phyloP scores from a whole-genome alignment of 208 protist species.

The Acanthamoeba royreba region DNA sequence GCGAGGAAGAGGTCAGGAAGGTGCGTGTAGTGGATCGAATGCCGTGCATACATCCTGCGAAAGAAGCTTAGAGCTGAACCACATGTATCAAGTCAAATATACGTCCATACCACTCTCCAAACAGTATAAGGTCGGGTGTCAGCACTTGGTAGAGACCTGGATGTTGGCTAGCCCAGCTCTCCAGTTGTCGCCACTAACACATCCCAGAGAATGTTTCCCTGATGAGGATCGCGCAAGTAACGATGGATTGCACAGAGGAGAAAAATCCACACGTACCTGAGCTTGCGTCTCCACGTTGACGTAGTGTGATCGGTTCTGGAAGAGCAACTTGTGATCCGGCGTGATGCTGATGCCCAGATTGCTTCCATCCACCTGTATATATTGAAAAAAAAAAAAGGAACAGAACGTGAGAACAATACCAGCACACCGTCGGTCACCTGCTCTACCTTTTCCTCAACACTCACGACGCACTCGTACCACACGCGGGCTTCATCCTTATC shows the following conservation, averaged over 20 bases:
- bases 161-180: background rate
- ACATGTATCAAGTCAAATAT: background rate
- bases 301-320: conserved; percentile 46
- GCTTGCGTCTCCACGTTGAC: conserved; percentile 36
- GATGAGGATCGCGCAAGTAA: background rate
- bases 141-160: background rate
- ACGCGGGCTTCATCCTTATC: background rate
- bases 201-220: too few species aligned
- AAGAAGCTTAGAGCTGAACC: background rate
- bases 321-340: background rate
- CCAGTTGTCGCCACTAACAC: conserved; percentile 23
- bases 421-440: background rate
- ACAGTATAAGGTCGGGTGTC: background rate
- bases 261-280: background rate
- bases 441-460: background rate
- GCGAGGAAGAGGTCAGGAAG: conserved; percentile 22
- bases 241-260: background rate
- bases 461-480: background rate
- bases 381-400: too few species aligned
- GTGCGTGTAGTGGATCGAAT: conserved; percentile 3
- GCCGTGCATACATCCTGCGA: conserved; percentile 9
- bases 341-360: conserved; percentile 35
- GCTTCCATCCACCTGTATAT: conserved; percentile 27
- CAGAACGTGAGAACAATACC: background rate
- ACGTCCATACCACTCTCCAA: background rate